Evolutionary conservation across 129 eudicot genomes (phyloP).

Genomic region (Kitagawia praeruptora): DNA sequence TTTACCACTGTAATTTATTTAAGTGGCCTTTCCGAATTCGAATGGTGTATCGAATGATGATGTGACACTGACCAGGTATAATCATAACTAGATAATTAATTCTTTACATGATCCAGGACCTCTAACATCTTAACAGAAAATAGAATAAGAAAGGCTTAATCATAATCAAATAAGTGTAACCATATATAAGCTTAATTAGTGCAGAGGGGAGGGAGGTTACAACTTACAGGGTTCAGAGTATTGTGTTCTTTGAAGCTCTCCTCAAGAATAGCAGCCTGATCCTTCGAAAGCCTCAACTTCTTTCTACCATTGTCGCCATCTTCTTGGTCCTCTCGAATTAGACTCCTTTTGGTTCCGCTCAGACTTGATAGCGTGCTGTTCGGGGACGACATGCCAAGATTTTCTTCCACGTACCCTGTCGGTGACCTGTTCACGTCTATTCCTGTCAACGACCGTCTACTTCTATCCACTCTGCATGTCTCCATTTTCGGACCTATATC

Average conservation of each 20-base stretch:
- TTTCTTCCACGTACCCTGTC: conserved; percentile 53
- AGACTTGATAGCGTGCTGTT: conserved; percentile 78
- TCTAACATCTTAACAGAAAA: too few species aligned
- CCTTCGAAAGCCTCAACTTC: conserved; percentile 75
- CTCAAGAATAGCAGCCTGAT: conserved; percentile 83
- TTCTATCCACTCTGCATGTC: conserved; percentile 42
- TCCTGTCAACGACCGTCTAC: conserved; percentile 57
- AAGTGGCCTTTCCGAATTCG: too few species aligned
- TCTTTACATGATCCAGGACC: too few species aligned
- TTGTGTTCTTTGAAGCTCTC: conserved; percentile 96
- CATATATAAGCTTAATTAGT: too few species aligned
- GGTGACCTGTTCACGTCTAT: conserved; percentile 82
- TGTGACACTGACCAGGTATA: too few species aligned
- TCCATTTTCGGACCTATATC: conserved; percentile 17
- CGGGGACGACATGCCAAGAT: conserved; percentile 73
- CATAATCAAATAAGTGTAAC: too few species aligned
- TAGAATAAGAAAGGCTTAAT: too few species aligned
- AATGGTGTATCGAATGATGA: too few species aligned
- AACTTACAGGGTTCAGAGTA: conserved; percentile 92
- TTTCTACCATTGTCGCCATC: conserved; percentile 79
- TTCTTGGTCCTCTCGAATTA: conserved; percentile 40
- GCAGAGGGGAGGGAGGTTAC: too few species aligned
- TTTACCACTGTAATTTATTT: not conserved
- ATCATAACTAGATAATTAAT: too few species aligned
- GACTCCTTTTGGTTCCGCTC: conserved; percentile 59